These are phyloP conservation scores for Botrytis hyacinthi DNA, from an alignment of 2,329 filamentous ascomycete species.

Conservation along the genomic window DNA sequence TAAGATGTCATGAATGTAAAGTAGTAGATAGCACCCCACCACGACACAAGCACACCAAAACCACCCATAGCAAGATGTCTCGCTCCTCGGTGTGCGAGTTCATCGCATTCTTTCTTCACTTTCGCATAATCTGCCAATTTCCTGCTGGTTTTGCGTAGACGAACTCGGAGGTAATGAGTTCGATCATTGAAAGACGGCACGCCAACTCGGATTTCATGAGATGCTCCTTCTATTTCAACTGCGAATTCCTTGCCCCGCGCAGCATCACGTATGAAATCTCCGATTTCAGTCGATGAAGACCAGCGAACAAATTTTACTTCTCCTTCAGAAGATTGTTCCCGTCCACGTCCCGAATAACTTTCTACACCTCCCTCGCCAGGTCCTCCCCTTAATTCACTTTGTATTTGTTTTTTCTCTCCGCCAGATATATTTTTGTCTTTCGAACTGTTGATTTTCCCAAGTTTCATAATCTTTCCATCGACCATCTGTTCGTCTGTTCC, in stretches of 20 bases:
- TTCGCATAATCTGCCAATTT: conserved; percentile 67
- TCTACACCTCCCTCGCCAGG: conserved; percentile 61
- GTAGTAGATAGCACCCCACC: conserved; percentile 72
- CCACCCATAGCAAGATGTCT: conserved; percentile 78
- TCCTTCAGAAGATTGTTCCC: conserved; percentile 34
- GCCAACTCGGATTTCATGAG: conserved; percentile 67
- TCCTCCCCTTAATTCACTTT: conserved; percentile 45
- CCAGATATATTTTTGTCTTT: conserved; percentile 22
- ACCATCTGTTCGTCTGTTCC: conserved; percentile 49
- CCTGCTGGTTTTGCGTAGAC: conserved; percentile 68
- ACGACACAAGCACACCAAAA: conserved; percentile 68
- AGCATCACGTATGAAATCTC: conserved; percentile 90
- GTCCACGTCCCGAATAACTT: conserved; percentile 68
- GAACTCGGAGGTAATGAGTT: conserved; percentile 82
- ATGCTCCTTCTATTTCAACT: conserved; percentile 73
- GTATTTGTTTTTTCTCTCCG: conserved; percentile 43
- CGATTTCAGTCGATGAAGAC: conserved; percentile 85
- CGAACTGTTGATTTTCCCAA: conserved; percentile 39
- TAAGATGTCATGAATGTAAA: conserved; percentile 69
- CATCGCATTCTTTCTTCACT: conserved; percentile 79
- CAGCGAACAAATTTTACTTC: conserved; percentile 73
- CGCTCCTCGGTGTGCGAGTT: conserved; percentile 71
- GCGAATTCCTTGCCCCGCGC: conserved; percentile 81
- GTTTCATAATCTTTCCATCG: conserved; percentile 44
- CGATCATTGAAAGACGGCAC: conserved; percentile 87